Evolutionary conservation across 768 basidiomycete genomes (phyloP), one percentile per base, ranked within the genome.

Genomic region (Naganishia onofrii): DNA sequence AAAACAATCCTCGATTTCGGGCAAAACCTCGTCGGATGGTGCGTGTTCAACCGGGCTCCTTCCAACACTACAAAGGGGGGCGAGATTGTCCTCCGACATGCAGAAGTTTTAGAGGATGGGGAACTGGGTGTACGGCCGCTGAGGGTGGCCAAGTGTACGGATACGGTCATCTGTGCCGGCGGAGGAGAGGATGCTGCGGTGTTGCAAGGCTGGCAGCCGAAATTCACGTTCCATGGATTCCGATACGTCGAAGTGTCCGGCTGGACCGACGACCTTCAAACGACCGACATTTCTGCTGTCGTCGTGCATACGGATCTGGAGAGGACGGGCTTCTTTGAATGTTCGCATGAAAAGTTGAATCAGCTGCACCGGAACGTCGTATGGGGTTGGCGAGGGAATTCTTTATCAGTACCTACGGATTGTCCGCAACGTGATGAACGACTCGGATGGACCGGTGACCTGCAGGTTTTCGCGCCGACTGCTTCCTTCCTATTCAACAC

Each of bases 371-470:
- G 71, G 52, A 78, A 78, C 67, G 72, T 74, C 19, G 68, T 74
- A 2, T 78, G 77, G 77, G 60, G 70, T 2, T 73, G 73, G 72
- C 65, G 65, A 32, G 74, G 75, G 44, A 78, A 78, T 56, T 76
- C 75, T 36, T 60, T 78, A 8, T 72, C 71, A 38, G 66, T 80
- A 7, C 79, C 79, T 3, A 80, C 76, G 28, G 79, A 80, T 58
- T 80, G 79, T 70, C 79, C 79, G 21, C 79, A 80, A 70, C 75
- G 79, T 8, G 77, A 80, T 67, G 79, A 80, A 60, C 72, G 79
- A 32, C 72, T 80, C 19, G 79, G 79, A 23, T 80, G 79, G 79
- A 80, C 79, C 1, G 79, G 79, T 19, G 79, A 80, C 63, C 71
- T 80, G 19, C 77, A 78, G 57, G 77, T 77, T 5, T 80, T 78